Evolutionary conservation across 2,329 filamentous ascomycete genomes (phyloP).

Genomic region (Botrytis sinoallii): DNA sequence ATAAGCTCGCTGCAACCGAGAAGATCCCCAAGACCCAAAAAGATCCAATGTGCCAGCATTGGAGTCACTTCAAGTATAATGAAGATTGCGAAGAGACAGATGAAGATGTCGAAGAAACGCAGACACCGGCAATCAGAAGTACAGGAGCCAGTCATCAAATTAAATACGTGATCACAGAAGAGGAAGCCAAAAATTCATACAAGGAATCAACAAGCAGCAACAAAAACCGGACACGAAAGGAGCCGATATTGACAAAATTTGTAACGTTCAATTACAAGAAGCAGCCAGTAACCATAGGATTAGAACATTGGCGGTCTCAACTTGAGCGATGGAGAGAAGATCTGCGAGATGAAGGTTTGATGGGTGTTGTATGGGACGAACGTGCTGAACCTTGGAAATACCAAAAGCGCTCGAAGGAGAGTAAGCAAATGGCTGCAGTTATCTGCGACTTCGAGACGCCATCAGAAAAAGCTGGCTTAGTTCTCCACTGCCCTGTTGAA

Average conservation of each 20-base stretch:
- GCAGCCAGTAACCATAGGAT: not conserved
- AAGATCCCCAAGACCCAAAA: not conserved
- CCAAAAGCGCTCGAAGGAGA: not conserved
- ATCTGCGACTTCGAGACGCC: not conserved
- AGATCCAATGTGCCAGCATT: not conserved
- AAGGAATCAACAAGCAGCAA: not conserved
- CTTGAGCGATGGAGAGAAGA: not conserved
- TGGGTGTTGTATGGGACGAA: not conserved
- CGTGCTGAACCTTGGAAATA: not conserved
- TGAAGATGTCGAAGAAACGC: not conserved
- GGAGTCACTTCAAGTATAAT: not conserved
- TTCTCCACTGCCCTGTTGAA: not conserved
- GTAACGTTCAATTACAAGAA: not conserved
- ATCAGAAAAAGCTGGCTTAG: not conserved
- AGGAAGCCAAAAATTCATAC: not conserved
- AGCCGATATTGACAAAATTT: not conserved
- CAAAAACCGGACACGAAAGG: not conserved
- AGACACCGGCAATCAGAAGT: not conserved
- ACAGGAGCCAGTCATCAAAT: not conserved
- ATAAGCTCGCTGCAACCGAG: too few relatives aligned
- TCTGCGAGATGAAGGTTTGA: not conserved
- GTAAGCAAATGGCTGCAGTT: not conserved
- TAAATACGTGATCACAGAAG: not conserved
- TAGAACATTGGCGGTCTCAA: not conserved
- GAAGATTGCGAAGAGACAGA: not conserved